phyloP scores from a whole-genome alignment of 345 rosid genomes.

The Eucalyptus albens region DNA sequence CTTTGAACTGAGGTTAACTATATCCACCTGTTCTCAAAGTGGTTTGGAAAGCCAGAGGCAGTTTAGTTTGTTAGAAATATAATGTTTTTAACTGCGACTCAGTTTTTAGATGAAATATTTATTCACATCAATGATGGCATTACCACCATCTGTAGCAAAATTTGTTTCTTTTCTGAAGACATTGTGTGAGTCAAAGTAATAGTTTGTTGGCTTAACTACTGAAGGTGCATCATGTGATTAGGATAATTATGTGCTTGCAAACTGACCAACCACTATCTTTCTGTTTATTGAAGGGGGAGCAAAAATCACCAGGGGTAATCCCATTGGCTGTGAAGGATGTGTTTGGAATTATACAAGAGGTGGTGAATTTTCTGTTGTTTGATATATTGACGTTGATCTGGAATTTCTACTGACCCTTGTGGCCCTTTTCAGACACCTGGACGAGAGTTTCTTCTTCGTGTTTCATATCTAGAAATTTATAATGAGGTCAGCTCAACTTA shows the following conservation, averaged over 20 bases:
- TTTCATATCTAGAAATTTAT: slow-evolving; percentile 94
- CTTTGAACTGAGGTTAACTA: neutral
- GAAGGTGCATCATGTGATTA: neutral
- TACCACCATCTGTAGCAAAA: neutral
- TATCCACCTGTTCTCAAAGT: neutral
- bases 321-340: slow-evolving; percentile 94
- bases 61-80: neutral
- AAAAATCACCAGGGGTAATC: slow-evolving; percentile 90
- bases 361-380: slow-evolving; percentile 2
- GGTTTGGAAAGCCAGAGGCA: neutral
- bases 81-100: neutral
- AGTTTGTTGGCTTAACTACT: neutral
- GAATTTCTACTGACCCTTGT: neutral
- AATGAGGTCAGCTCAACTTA: slow-evolving; percentile 55
- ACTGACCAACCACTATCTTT: neutral
- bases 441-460: slow-evolving; percentile 92
- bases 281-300: slow-evolving; percentile 58
- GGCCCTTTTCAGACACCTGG: slow-evolving; percentile 60
- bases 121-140: neutral
- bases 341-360: slow-evolving; percentile 95
- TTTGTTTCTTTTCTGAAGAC: neutral
- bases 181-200: neutral
- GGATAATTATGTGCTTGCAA: neutral
- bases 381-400: neutral
- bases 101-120: neutral